phyloP scores from a whole-genome alignment of 495 filamentous ascomycete genomes.

The Penicillium malachiteum region DNA sequence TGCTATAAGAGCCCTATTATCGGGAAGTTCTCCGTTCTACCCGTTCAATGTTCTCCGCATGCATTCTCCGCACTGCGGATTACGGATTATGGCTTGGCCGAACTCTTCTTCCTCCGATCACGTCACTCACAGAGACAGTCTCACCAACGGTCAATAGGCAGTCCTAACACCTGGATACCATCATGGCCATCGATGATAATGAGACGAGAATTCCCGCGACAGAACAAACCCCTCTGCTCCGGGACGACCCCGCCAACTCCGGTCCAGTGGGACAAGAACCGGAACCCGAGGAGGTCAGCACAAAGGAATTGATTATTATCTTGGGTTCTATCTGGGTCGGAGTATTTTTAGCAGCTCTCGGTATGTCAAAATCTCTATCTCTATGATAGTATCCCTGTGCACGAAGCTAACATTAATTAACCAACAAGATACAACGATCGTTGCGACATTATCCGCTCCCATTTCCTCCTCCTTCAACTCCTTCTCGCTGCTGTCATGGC shows the following conservation, averaged over 20 bases:
- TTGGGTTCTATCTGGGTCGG: conserved; percentile 64
- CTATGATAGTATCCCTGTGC: background rate
- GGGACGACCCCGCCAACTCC: conserved; percentile 18
- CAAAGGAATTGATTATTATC: conserved; percentile 42
- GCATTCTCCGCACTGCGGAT: background rate
- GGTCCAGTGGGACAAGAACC: conserved; percentile 22
- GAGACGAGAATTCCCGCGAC: conserved; percentile 23
- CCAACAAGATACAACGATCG: conserved; percentile 67
- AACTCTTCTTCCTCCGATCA: background rate
- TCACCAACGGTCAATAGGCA: background rate
- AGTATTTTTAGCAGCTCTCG: conserved; percentile 78
- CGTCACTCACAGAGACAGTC: conserved; percentile 1
- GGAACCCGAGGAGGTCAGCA: conserved; percentile 38
- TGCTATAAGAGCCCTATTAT: too few relatives aligned
- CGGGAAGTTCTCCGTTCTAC: too few relatives aligned
- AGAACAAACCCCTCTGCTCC: conserved; percentile 44
- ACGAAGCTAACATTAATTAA: conserved; percentile 6
- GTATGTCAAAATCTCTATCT: conserved; percentile 26
- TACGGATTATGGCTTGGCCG: background rate
- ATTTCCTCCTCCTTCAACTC: conserved; percentile 85
- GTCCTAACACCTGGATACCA: background rate
- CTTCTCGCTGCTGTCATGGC: conserved; percentile 82
- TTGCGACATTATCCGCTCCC: conserved; percentile 81
- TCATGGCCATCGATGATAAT: conserved; percentile 19
- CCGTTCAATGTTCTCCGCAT: background rate